Evolutionary conservation across 306 rosid genomes (phyloP).

Genomic region (Quercus cerris): DNA sequence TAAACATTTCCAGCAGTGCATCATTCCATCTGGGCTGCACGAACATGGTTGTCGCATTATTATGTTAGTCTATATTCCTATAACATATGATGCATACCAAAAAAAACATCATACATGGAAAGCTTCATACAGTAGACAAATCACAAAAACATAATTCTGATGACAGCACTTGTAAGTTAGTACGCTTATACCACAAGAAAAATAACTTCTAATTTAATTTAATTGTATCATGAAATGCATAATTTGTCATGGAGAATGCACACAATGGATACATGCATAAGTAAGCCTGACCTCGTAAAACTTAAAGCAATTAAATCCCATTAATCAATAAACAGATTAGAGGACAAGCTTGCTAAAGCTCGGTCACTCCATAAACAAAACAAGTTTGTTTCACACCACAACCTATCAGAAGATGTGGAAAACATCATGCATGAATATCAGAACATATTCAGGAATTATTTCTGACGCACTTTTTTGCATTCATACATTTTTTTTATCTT

Average conservation of each 20-base stretch:
- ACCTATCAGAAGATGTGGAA: neutral
- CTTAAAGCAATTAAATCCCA: neutral
- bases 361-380: neutral
- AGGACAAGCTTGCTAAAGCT: neutral
- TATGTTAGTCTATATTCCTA: slow-evolving; percentile 17
- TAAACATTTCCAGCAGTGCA: slow-evolving; percentile 88
- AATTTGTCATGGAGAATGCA: neutral
- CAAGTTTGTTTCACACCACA: neutral
- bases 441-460: neutral
- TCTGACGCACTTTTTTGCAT: neutral
- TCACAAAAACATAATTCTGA: slow-evolving; percentile 17
- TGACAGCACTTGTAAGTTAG: neutral
- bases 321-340: neutral
- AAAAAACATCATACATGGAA: slow-evolving; percentile 6
- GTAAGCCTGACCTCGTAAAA: neutral
- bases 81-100: slow-evolving; percentile 7
- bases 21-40: slow-evolving; percentile 93
- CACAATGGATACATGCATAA: neutral
- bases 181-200: neutral
- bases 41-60: slow-evolving; percentile 28
- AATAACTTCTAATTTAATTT: neutral
- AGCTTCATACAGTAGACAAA: slow-evolving; percentile 10
- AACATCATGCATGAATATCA: neutral
- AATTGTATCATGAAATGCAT: neutral
- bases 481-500: neutral